Percentiles rank a stretch among this genome's conserved stretches.
Evolutionary conservation across 2,329 filamentous ascomycete species (phyloP).

Genomic region (Aspergillus arachidicola): DNA sequence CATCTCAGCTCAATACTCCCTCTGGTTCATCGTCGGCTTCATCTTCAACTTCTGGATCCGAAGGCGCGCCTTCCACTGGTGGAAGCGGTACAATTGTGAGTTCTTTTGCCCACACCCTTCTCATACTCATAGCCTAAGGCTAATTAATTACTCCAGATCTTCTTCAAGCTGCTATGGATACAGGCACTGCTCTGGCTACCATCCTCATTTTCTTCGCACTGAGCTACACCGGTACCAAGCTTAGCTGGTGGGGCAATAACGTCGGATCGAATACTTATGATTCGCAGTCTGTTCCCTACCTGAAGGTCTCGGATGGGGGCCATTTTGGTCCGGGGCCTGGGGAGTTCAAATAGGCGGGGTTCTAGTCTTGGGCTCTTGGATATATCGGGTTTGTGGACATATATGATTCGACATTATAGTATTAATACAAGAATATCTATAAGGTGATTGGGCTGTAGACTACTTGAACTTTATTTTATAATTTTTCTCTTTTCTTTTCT

Average conservation of each 20-base stretch:
- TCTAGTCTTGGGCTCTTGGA: neutral
- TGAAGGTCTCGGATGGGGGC: slow-evolving; percentile 30
- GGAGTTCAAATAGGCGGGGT: slow-evolving; percentile 22
- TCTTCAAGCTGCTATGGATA: slow-evolving; percentile 37
- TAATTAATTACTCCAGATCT: slow-evolving; percentile 9
- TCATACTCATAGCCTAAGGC: neutral
- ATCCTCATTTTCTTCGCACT: slow-evolving; percentile 38
- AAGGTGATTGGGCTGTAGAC: too few species aligned
- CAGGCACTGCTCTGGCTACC: slow-evolving; percentile 35
- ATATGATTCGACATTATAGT: neutral
- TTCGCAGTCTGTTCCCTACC: slow-evolving; percentile 36
- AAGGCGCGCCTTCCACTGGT: slow-evolving; percentile 34
- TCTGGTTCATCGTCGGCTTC: slow-evolving; percentile 38
- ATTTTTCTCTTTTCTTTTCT: too few species aligned
- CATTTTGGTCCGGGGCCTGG: slow-evolving; percentile 38
- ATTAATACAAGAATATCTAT: neutral
- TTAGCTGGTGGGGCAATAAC: slow-evolving; percentile 41
- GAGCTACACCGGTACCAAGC: slow-evolving; percentile 31
- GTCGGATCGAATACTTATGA: slow-evolving; percentile 40
- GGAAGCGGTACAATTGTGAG: slow-evolving; percentile 37
- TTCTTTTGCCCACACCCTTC: neutral
- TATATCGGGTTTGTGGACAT: neutral
- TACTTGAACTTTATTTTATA: too few species aligned
- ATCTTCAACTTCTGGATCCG: slow-evolving; percentile 36
- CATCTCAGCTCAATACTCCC: slow-evolving; percentile 27